Conservation (phyloP, 2,329 filamentous ascomycete genomes). For the Dendryphion nanum region DNA sequence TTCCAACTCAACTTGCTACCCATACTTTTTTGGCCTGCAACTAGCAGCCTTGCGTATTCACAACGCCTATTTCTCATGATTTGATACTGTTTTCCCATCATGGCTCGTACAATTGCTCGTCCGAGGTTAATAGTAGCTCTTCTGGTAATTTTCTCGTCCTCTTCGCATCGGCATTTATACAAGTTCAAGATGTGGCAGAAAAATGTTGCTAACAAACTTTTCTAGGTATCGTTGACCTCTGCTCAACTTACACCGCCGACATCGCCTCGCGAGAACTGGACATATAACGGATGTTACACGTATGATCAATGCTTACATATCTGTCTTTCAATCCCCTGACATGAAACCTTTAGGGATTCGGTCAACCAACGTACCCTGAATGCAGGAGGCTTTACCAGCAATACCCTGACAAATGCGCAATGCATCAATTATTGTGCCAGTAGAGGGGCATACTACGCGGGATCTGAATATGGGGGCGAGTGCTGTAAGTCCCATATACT, state of each 20-base stretch:
- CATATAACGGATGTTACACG: slow-evolving; percentile 28
- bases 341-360: slow-evolving; percentile 6
- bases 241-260: slow-evolving; percentile 3
- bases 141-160: too few species aligned
- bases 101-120: too few species aligned
- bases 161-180: too few species aligned
- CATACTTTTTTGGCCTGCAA: too few species aligned
- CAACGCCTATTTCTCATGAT: too few species aligned
- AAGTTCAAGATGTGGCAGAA: too few species aligned
- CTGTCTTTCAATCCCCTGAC: too few species aligned
- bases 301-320: slow-evolving; percentile 13
- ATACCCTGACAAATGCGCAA: slow-evolving; percentile 10
- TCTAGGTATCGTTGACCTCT: slow-evolving; percentile 6
- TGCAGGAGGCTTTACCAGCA: slow-evolving; percentile 1
- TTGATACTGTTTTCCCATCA: too few species aligned
- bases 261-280: slow-evolving; percentile 14
- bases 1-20: too few species aligned
- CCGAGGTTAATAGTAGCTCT: too few species aligned
- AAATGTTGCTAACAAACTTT: slow-evolving; percentile 9
- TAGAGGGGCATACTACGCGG: slow-evolving; percentile 9
- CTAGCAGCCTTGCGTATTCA: too few species aligned
- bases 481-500: slow-evolving; percentile 8
- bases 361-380: slow-evolving; percentile 6
- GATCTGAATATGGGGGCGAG: slow-evolving; percentile 14
- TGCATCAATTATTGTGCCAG: slow-evolving; percentile 12